phyloP scores from a whole-genome alignment of 495 filamentous ascomycete species.

The Glarea lozoyensis region DNA sequence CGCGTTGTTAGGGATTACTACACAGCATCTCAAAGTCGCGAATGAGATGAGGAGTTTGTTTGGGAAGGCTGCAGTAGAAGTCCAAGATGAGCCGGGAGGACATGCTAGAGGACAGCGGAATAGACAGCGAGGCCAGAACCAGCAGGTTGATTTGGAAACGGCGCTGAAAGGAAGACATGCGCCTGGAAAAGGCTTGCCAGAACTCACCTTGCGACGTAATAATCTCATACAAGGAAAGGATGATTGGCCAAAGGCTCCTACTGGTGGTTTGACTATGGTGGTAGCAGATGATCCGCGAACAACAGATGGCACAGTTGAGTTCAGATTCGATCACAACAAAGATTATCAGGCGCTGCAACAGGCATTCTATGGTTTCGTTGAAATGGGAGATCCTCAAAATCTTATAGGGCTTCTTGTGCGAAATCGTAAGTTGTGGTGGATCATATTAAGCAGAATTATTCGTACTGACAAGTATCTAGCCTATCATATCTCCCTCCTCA shows the following conservation, averaged over 20 bases:
- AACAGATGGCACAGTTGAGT: conserved; percentile 47
- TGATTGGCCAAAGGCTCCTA: conserved; percentile 75
- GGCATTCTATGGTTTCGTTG: conserved; percentile 70
- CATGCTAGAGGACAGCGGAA: conserved; percentile 36
- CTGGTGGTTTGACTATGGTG: conserved; percentile 80
- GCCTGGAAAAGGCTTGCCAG: conserved; percentile 55
- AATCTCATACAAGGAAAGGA: conserved; percentile 84
- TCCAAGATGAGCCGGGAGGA: conserved; percentile 38
- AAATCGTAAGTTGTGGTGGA: conserved; percentile 28
- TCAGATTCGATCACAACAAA: conserved; percentile 65
- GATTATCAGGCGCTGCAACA: conserved; percentile 69
- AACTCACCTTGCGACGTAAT: conserved; percentile 65
- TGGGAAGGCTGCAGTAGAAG: conserved; percentile 64
- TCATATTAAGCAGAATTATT: not conserved
- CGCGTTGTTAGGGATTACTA: conserved; percentile 64
- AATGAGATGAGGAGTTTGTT: conserved; percentile 96
- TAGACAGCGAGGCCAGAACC: conserved; percentile 32
- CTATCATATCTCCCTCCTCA: conserved; percentile 87
- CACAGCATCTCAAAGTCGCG: conserved; percentile 69
- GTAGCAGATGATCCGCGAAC: conserved; percentile 38
- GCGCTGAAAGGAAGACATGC: conserved; percentile 55
- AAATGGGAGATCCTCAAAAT: conserved; percentile 68
- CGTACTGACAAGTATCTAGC: conserved; percentile 28
- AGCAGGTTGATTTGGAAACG: conserved; percentile 59
- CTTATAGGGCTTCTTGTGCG: conserved; percentile 34